Evolutionary conservation across 2,329 filamentous ascomycete genomes (phyloP), one percentile per base, ranked within the genome.

Genomic region (Cladorrhinum sp.): DNA sequence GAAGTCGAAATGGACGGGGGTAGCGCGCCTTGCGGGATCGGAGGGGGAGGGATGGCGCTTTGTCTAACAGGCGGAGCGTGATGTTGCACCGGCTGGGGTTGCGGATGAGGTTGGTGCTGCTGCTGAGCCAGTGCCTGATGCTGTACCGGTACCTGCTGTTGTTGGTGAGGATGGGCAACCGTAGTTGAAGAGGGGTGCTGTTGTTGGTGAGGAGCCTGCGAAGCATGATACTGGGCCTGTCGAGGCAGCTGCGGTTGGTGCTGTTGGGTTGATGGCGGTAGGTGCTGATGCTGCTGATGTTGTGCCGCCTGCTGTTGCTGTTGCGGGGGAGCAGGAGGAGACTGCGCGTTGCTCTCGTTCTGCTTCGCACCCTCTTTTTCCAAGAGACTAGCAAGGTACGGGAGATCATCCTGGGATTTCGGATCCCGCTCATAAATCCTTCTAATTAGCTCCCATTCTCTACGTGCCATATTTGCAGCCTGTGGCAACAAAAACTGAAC

Each of bases 361-460:
- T 61, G 58, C 10, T 55, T 48, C 24, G 57, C 53, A 20, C 76
- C 75, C 63, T 81, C 75, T 64, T 79, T 80, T 58, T 85, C 84
- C 12, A 88, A 70, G 20, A 86, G 75, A 51, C 75, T 73, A 36
- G 82, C 84, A 2, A 88, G 75, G 57, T 84, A 78, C 55, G 80
- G 76, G 18, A 88, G 73, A 68, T 92, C 86, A 1, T 86, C 82
- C 21, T 85, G 80, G 0, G 90, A 85, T 21, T 81, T 82, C 0
- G 86, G 85, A 58, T 92, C 86, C 10, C 81, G 79, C 55, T 86
- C 82, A 23, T 92, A 80, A 14, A 94, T 87, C 42, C 83, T 80
- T 56, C 83, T 81, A 64, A 97, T 84, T 26, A 95, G 85, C 59
- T 84, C 80, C 83, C 95, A 88, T 70, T 96, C 90, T 16, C 83